These are phyloP conservation scores for Trichoderma atrobrunneum DNA, from an alignment of 2,329 filamentous ascomycete species.

Conservation along the genomic window DNA sequence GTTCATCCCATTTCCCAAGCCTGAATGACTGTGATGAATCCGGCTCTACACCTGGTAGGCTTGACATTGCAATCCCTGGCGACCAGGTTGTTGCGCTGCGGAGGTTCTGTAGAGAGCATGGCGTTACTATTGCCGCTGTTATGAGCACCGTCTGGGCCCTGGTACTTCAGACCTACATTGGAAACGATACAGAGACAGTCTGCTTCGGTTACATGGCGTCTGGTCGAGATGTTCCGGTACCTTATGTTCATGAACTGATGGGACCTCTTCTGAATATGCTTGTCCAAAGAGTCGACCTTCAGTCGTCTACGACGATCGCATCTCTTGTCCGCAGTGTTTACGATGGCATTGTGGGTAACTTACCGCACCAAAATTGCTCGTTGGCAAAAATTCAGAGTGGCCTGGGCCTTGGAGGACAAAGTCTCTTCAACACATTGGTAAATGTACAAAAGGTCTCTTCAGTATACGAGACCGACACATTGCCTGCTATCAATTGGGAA, in stretches of 20 bases:
- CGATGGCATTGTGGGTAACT: neutral
- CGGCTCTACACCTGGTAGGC: neutral
- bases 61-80: neutral
- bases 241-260: neutral
- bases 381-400: neutral
- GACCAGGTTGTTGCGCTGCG: neutral
- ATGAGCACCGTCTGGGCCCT: neutral
- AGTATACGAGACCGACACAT: neutral
- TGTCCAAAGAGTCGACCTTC: neutral
- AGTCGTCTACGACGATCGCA: neutral
- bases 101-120: neutral
- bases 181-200: neutral
- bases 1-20: neutral
- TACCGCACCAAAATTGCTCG: neutral
- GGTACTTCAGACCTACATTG: neutral
- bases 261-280: neutral
- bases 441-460: neutral
- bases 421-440: neutral
- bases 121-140: neutral
- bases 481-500: neutral
- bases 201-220: neutral
- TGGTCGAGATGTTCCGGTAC: neutral
- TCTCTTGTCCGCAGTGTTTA: neutral
- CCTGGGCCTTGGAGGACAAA: neutral
- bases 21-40: neutral